Evolutionary conservation across 768 basidiomycete species (phyloP).

Genomic region (Calocybe gangraenosa): DNA sequence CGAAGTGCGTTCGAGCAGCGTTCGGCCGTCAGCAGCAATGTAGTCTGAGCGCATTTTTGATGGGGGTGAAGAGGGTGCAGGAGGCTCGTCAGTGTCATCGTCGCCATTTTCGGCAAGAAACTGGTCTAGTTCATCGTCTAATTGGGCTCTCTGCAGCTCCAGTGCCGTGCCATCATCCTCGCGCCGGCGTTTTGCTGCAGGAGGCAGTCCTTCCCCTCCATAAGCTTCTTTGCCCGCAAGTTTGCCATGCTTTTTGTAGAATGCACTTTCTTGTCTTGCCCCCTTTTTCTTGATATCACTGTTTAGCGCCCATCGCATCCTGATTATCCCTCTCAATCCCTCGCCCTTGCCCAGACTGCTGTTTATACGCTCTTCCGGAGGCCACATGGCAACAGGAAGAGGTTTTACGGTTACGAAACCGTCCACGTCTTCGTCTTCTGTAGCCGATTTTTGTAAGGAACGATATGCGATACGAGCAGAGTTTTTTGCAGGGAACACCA

Average conservation of each 20-base stretch:
- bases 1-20: slow-evolving; percentile 56
- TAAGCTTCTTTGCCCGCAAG: slow-evolving; percentile 57
- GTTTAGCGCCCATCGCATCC: slow-evolving; percentile 71
- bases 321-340: slow-evolving; percentile 60
- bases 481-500: slow-evolving; percentile 61
- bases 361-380: slow-evolving; percentile 73
- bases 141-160: slow-evolving; percentile 31
- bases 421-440: slow-evolving; percentile 51
- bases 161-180: slow-evolving; percentile 30
- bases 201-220: slow-evolving; percentile 17
- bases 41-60: slow-evolving; percentile 72
- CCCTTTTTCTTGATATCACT: slow-evolving; percentile 79
- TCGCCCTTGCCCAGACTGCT: slow-evolving; percentile 65
- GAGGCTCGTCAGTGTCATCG: slow-evolving; percentile 13
- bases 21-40: slow-evolving; percentile 44
- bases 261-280: slow-evolving; percentile 67
- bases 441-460: slow-evolving; percentile 44
- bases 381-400: slow-evolving; percentile 73
- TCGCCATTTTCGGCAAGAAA: slow-evolving; percentile 50
- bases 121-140: slow-evolving; percentile 68
- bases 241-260: slow-evolving; percentile 72
- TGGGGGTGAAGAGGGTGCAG: slow-evolving; percentile 40
- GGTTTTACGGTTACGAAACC: slow-evolving; percentile 62
- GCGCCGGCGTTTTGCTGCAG: slow-evolving; percentile 32
- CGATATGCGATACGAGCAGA: slow-evolving; percentile 50